Conservation (phyloP, 768 basidiomycete species). For the Epithele typhae region DNA sequence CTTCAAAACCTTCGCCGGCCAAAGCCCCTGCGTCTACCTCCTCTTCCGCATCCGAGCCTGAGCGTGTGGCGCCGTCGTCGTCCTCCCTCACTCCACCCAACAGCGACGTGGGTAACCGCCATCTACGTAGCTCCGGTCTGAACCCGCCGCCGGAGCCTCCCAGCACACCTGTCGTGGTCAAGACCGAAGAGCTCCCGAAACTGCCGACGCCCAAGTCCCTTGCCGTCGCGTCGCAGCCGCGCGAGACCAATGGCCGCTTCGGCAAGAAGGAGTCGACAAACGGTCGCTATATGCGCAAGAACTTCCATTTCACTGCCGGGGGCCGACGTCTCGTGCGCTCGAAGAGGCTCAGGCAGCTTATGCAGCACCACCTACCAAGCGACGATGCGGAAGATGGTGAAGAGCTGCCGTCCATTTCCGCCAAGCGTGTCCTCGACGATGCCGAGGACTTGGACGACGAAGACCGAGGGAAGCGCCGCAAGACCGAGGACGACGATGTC, state of each 20-base stretch:
- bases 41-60: constrained; percentile 1
- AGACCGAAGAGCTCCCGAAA: constrained; percentile 10
- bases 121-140: constrained; percentile 2
- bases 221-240: constrained; percentile 49
- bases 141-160: neutral
- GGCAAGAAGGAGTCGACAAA: constrained; percentile 55
- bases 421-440: neutral
- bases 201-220: constrained; percentile 37
- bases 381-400: too few species aligned
- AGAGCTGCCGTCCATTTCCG: too few species aligned
- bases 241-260: constrained; percentile 62
- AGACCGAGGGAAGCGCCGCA: constrained; percentile 14
- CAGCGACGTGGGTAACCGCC: constrained; percentile 10
- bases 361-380: too few species aligned
- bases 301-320: constrained; percentile 19
- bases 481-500: constrained; percentile 5
- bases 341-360: constrained; percentile 3
- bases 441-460: constrained; percentile 12
- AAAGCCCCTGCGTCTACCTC: constrained; percentile 10
- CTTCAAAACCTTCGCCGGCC: constrained; percentile 5
- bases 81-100: constrained; percentile 6
- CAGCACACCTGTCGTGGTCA: neutral
- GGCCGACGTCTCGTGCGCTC: constrained; percentile 8
- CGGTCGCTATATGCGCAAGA: constrained; percentile 38
- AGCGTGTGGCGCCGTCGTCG: neutral